Evolutionary conservation across 371 early-diverging fungal species (phyloP), one percentile per base, ranked within the genome.

Genomic region (Mortierella sp.): DNA sequence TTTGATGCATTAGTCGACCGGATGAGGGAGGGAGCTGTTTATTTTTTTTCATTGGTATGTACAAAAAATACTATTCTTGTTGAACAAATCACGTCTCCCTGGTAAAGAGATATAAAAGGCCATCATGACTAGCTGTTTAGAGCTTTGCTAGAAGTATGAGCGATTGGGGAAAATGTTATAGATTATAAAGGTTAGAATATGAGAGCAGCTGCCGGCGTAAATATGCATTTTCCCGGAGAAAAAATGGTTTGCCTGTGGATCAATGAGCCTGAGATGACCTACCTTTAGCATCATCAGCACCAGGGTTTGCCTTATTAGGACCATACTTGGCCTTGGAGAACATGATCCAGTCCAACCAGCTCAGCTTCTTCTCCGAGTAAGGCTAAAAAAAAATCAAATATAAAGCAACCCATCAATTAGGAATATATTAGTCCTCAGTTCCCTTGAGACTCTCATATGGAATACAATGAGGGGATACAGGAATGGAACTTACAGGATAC

Each of bases 261-360:
- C 37, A 37, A 37, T 37, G 3, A 9, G 9, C 37, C 37, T 5
- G 37, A 37, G 9, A 37, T 37, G 37, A 37, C 64, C 60, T 45
- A 63, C 87, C 77, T 63, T 77, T 64, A 82, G 80, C 59, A 37
- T 37, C 37, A 3, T 37, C 23, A 9, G 63, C 69, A 3, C 66
- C 72, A 28, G 74, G 74, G 45, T 69, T 72, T 48, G 66, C 66
- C 46, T 69, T 69, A 43, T 74, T 74, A n/a, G 65, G 56, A 9
- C 58, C 14, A 23, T 57, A 74, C 43, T 65, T 74, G 43, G 43
- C 51, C 50, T 70, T 70, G 46, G 60, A 56, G 47, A 51, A 70
- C 51, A 75, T 11, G 26, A 67, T n/a, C 75, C 75, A 75, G 15
- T 57, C 18, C 45, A 62, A 15, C 75, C 75, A 75, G 50, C 63